Percentiles rank a stretch among this genome's conserved stretches.
phyloP scores from a whole-genome alignment of 2,329 filamentous ascomycete species.

The Aquanectria penicillioides region DNA sequence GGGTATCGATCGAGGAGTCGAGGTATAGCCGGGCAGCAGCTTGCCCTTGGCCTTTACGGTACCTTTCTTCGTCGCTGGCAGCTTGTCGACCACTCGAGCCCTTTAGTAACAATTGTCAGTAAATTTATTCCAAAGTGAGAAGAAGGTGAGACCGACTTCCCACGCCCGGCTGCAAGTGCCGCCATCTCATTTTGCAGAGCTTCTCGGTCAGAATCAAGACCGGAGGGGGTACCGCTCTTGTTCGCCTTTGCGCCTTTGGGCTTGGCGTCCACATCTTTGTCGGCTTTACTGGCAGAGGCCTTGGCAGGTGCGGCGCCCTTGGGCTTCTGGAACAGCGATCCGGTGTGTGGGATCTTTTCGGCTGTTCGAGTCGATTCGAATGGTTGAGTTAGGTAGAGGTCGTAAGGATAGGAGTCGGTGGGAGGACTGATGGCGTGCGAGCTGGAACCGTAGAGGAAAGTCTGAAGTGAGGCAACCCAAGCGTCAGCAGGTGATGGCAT shows the following conservation, averaged over 20 bases:
- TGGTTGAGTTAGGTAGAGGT: slow-evolving; percentile 66
- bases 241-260: slow-evolving; percentile 43
- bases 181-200: slow-evolving; percentile 56
- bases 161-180: slow-evolving; percentile 48
- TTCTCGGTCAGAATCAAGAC: slow-evolving; percentile 60
- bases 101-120: slow-evolving; percentile 43
- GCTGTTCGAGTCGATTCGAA: slow-evolving; percentile 58
- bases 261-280: slow-evolving; percentile 44
- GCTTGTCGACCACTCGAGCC: slow-evolving; percentile 48
- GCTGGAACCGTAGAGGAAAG: slow-evolving; percentile 63
- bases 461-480: slow-evolving; percentile 50
- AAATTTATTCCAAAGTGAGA: slow-evolving; percentile 20
- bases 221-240: slow-evolving; percentile 52
- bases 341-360: slow-evolving; percentile 60
- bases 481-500: slow-evolving; percentile 26
- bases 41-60: slow-evolving; percentile 54
- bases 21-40: slow-evolving; percentile 52
- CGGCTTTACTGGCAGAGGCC: slow-evolving; percentile 42
- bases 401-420: slow-evolving; percentile 59
- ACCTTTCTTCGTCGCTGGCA: slow-evolving; percentile 46
- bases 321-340: slow-evolving; percentile 60
- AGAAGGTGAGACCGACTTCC: slow-evolving; percentile 45
- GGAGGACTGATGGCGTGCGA: slow-evolving; percentile 58
- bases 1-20: slow-evolving; percentile 55
- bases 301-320: slow-evolving; percentile 34